Base-by-base conservation (phyloP, 352 stramenopile species). In the Hyaloperonospora arabidopsidis region DNA sequence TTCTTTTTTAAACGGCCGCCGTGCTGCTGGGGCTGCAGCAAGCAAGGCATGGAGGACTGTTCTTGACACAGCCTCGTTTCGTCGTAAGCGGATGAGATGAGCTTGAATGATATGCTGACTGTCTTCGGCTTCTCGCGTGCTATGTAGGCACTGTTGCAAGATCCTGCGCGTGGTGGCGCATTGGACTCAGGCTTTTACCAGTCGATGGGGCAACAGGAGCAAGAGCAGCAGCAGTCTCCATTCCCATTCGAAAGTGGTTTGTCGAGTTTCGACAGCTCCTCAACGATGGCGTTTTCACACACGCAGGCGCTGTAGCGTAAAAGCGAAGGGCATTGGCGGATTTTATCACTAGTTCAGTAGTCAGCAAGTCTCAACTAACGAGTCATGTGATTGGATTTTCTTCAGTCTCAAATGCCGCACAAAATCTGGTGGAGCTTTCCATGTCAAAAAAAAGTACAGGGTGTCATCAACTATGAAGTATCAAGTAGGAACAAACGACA, bases 101-200 rank as follows among this genome's bases (percentile, higher is more conserved):
- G 53, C 46, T 66, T 65, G 47, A 58, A 49, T 61, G 62, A 51
- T 49, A 52, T 74, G 45, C 54, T 74, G 54, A 68, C 57, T 54
- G 52, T 22, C 39, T 52, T 61, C 46, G 39, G 40, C 46, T 51
- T 21, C 40, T 65, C 46, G 58, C 50, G 39, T 67, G 45, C 52
- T 65, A 40, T 56, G 54, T 59, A 72, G 64, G 60, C 64, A 36
- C 49, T 72, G 35, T 63, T 72, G 50, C 64, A 72, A 72, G 64
- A 72, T 57, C 60, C 60, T 29, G 18, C 60, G 45, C 64, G 64
- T 43, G 40, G 49, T 43, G 45, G 49, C 29, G 8, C 48, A 25
- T 49, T 71, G 59, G 59, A 71, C 52, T n/a, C 60, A 45, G 67
- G 25, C 52, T 69, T 66, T 54, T 72, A 72, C 39, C 64, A 68